These are phyloP conservation scores for Stromatinia cepivora DNA, from an alignment of 2,329 filamentous ascomycete species.

Conservation along the genomic window DNA sequence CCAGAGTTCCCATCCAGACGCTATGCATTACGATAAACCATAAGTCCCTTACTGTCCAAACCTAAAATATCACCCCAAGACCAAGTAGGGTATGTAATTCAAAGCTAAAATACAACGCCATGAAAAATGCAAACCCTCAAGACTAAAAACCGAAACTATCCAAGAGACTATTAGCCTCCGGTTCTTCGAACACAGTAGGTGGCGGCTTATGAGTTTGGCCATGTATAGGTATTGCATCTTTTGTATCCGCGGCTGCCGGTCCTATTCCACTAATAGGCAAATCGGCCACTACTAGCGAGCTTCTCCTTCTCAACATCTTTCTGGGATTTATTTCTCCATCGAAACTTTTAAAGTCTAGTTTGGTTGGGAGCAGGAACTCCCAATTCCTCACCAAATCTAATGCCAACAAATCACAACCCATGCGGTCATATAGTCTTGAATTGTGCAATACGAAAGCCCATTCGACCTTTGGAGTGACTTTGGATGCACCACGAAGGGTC, in stretches of 20 bases:
- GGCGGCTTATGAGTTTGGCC: conserved; percentile 51
- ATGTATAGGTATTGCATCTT: conserved; percentile 31
- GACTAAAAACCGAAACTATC: conserved; percentile 87
- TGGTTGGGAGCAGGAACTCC: conserved; percentile 67
- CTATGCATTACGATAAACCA: conserved; percentile 13
- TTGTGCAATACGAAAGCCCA: conserved; percentile 90
- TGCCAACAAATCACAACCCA: conserved; percentile 90
- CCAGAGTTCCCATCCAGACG: background rate
- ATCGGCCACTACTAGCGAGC: conserved; percentile 79
- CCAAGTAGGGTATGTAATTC: conserved; percentile 2
- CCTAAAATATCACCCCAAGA: background rate
- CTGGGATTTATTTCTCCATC: conserved; percentile 43
- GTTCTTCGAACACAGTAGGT: conserved; percentile 84
- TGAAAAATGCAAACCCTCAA: background rate
- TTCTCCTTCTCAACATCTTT: conserved; percentile 67
- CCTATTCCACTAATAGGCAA: conserved; percentile 49
- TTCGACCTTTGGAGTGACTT: conserved; percentile 75
- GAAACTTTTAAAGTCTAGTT: conserved; percentile 47
- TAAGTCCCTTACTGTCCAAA: background rate
- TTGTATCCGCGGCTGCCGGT: conserved; percentile 42
- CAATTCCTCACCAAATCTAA: conserved; percentile 78
- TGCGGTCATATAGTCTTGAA: conserved; percentile 78
- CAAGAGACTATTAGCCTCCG: conserved; percentile 82
- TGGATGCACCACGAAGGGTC: conserved; percentile 80
- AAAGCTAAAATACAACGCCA: conserved; percentile 2